Conservation (phyloP, 768 basidiomycete genomes). For the Boletellus sp. region DNA sequence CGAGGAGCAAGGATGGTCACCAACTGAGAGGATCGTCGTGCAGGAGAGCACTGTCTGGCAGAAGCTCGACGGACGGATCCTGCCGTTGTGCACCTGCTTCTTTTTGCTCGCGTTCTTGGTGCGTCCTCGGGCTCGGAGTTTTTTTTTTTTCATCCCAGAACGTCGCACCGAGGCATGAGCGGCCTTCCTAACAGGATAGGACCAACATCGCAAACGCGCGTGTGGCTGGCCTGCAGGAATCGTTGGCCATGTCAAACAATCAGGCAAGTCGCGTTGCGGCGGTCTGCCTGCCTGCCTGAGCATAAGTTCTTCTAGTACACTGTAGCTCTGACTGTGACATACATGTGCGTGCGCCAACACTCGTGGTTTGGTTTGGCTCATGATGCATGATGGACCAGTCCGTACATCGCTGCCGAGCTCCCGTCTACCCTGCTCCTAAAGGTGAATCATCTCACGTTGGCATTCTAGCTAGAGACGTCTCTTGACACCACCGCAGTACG, state of each 20-base stretch:
- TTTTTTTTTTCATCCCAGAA: no score
- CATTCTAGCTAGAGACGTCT: background rate
- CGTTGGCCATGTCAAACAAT: constrained; percentile 35
- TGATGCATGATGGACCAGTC: constrained; percentile 19
- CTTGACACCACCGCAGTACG: constrained; percentile 14
- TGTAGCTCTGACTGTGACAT: constrained; percentile 28
- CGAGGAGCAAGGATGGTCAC: no score
- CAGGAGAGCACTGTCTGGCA: no score
- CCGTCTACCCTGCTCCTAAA: constrained; percentile 59
- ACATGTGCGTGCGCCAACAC: constrained; percentile 14
- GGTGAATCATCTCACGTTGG: constrained; percentile 13
- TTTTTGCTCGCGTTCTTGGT: constrained; percentile 53
- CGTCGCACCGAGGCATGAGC: no score
- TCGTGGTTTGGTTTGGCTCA: background rate
- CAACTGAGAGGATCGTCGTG: no score
- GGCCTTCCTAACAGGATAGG: constrained; percentile 34
- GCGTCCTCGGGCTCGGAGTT: background rate
- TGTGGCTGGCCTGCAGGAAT: constrained; percentile 58
- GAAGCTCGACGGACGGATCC: constrained; percentile 45
- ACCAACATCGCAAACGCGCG: constrained; percentile 56
- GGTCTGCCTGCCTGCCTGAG: background rate
- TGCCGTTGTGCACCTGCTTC: constrained; percentile 48
- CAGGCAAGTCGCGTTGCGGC: constrained; percentile 12
- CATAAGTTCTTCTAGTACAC: constrained; percentile 28
- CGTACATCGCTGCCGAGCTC: constrained; percentile 53